These are phyloP conservation scores for Lodderomyces metapsilosis DNA, from an alignment of 1,139 yeast species.

Conservation along the genomic window DNA sequence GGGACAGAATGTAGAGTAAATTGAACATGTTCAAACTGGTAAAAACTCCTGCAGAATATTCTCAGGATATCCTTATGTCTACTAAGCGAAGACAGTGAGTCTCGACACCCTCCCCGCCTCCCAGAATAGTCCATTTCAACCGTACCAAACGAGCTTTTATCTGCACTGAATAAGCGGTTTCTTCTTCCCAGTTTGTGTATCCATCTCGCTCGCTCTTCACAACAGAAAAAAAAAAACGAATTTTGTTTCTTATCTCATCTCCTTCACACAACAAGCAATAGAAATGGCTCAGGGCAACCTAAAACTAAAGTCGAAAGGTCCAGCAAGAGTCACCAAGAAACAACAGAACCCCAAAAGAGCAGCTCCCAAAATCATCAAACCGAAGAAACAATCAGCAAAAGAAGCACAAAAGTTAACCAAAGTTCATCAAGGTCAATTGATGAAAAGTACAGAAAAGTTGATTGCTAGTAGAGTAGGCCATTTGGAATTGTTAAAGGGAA, in stretches of 20 bases:
- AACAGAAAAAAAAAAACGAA: background rate
- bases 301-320: slow-evolving; percentile 46
- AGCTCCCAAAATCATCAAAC: slow-evolving; percentile 72
- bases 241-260: slow-evolving; percentile 9
- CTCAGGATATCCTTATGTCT: no score
- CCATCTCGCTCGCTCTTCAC: no score
- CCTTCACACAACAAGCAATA: background rate
- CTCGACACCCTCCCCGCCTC: no score
- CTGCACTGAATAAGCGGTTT: no score
- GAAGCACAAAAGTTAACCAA: slow-evolving; percentile 53
- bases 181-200: no score
- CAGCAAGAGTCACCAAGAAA: slow-evolving; percentile 52
- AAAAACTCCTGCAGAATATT: no score
- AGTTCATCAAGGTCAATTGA: slow-evolving; percentile 64
- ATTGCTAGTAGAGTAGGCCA: slow-evolving; percentile 94
- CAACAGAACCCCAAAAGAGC: slow-evolving; percentile 59
- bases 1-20: no score
- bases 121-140: no score
- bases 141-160: no score
- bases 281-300: slow-evolving; percentile 60
- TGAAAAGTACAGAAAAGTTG: slow-evolving; percentile 75
- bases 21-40: no score
- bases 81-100: no score
- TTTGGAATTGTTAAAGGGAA: slow-evolving; percentile 84
- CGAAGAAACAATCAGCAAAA: slow-evolving; percentile 57